Percentiles rank a stretch among this genome's conserved stretches.
Evolutionary conservation across 2,329 filamentous ascomycete species (phyloP).

Genomic region (Lachnellula willkommii): DNA sequence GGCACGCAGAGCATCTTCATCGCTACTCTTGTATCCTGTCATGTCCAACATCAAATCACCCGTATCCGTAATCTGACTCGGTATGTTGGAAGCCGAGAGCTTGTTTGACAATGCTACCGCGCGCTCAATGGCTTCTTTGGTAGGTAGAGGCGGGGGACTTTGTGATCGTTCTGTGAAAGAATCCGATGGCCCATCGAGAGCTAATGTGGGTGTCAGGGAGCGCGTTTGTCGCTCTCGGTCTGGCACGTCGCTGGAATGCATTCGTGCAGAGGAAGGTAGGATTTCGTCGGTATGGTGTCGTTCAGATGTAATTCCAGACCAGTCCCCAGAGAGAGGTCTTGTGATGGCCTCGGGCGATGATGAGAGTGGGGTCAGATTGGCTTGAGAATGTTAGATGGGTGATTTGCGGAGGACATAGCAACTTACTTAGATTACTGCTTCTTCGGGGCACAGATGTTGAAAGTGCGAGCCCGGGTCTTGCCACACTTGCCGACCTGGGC

Average conservation of each 20-base stretch:
- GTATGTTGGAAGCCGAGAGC: slow-evolving; percentile 84
- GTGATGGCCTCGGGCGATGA: slow-evolving; percentile 47
- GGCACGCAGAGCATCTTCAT: slow-evolving; percentile 84
- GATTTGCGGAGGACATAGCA: background rate
- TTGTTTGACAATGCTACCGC: slow-evolving; percentile 82
- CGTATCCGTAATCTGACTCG: slow-evolving; percentile 82
- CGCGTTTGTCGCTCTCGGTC: slow-evolving; percentile 34
- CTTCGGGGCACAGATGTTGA: slow-evolving; percentile 31
- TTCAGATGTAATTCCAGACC: slow-evolving; percentile 36
- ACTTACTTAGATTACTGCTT: slow-evolving; percentile 28
- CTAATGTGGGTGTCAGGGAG: slow-evolving; percentile 36
- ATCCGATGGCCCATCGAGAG: slow-evolving; percentile 25
- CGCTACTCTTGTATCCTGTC: slow-evolving; percentile 91
- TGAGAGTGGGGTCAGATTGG: slow-evolving; percentile 44
- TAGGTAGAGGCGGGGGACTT: slow-evolving; percentile 70
- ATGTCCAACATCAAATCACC: slow-evolving; percentile 98
- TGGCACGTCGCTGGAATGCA: slow-evolving; percentile 25
- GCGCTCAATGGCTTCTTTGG: slow-evolving; percentile 72
- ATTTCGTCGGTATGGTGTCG: slow-evolving; percentile 52
- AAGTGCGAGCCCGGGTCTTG: slow-evolving; percentile 44
- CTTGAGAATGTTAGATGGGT: slow-evolving; percentile 22
- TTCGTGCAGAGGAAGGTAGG: slow-evolving; percentile 44
- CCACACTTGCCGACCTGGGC: slow-evolving; percentile 34
- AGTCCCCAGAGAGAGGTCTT: slow-evolving; percentile 47
- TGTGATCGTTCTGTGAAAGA: slow-evolving; percentile 52